Evolutionary conservation across 2,329 filamentous ascomycete species (phyloP), one percentile per base, ranked within the genome.

Genomic region (Epichloe gansuensis): DNA sequence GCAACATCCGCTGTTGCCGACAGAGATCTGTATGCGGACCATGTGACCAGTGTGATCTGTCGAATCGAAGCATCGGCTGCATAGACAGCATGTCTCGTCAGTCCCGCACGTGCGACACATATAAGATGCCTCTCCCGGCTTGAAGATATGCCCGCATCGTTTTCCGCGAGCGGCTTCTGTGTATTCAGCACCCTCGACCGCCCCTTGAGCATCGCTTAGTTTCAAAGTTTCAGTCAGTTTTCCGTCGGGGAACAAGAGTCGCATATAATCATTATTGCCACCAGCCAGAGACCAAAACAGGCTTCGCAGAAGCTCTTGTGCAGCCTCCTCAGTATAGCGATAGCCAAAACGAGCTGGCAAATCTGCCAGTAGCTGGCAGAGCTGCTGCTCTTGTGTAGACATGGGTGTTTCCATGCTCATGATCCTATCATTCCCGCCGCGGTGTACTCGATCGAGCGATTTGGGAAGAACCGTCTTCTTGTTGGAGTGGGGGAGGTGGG

Each of bases 141-240:
- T 91, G 76, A 98, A 95, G 56, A 98, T 97, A 72, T 98, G 94
- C 4, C 93, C 94, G 66, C 93, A 98, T 46, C 89, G 84, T 68
- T 94, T 94, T 51, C 94, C 93, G 59, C 89, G 82, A 13, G 93
- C 93, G 6, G 87, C 85, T 59, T 91, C 86, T 21, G 89, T 93
- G 65, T 97, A 98, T 67, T 98, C 94, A 35, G 91, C 89, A 11
- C 93, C 91, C 63, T 95, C 89, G 53, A 89, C 77, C n/a, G 88
- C 88, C 17, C 90, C 91, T 65, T 98, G 94, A 15, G 90, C 90
- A 60, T 88, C 83, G 55, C 85, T 80, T 40, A 98, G 74, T 67
- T 86, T 93, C 77, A 90, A 85, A 45, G 71, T 72, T n/a, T 73
- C 68, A 31, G 75, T 71, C 8, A 84, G 79, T 41, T 76, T 77